Evolutionary conservation across 2,329 filamentous ascomycete genomes (phyloP), one percentile per base, ranked within the genome.

Genomic region (Fusarium oxysporum): DNA sequence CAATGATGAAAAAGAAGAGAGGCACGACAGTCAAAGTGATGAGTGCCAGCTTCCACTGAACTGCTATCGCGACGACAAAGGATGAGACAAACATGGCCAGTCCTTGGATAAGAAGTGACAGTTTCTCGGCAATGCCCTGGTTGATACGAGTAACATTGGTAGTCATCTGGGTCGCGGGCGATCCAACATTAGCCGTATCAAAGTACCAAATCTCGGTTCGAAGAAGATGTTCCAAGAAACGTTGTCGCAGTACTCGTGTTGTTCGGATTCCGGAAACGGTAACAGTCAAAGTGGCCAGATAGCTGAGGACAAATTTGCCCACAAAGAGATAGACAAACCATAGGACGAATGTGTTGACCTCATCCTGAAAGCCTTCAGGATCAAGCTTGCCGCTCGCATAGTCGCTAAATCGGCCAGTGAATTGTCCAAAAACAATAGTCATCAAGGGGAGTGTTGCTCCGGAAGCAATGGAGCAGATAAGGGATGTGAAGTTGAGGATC

Each of bases 1-100:
- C 74, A 68, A 81, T 79, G 47, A 81, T 74, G 23, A 78, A 44
- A 8, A 80, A 45, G 32, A 77, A 77, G 21, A 76, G 45, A 8
- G 77, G 79, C 11, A 78, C 78, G n/a, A 81, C 73, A 40, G 77
- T 79, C 10, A 77, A 45, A 62, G 68, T 78, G 57, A 85, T 83
- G 5, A 85, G 75, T 0, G 84, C 84, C 9, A 85, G 76, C 73
- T 85, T 83, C 82, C 82, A 85, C 21, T 84, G 80, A 3, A 78
- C 80, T 10, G 78, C 56, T 62, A 84, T 80, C 14, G 83, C 81
- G 38, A 82, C 80, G 65, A 82, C 72, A 64, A 83, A 82, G 5
- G 81, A 77, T 28, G 82, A 71, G 14, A 81, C 57, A 73, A 84
- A 80, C 45, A 82, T 80, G 3, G 83, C 74, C 1, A 82, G 57